These are phyloP conservation scores for Paramecium tetraurelia DNA, from an alignment of 73 alveolate species.

Conservation along the genomic window DNA sequence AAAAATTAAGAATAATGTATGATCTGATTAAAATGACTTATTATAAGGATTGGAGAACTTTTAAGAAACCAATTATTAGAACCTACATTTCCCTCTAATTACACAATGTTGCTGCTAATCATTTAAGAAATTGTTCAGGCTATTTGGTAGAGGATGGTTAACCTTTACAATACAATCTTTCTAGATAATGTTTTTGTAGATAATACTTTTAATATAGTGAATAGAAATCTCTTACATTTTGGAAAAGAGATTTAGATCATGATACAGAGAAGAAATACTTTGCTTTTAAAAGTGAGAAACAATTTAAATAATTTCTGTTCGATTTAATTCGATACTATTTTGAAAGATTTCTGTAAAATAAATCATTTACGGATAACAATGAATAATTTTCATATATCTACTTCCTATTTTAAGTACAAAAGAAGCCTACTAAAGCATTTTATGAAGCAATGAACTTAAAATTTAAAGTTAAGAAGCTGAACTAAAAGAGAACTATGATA, in stretches of 20 bases:
- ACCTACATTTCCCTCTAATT: neutral
- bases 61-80: neutral
- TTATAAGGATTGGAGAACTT: neutral
- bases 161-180: neutral
- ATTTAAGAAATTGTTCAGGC: neutral
- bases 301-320: neutral
- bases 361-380: neutral
- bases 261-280: neutral
- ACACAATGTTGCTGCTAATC: neutral
- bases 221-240: neutral
- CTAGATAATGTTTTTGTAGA: neutral
- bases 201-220: neutral
- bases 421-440: neutral
- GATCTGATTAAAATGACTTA: neutral
- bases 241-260: neutral
- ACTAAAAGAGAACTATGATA: neutral
- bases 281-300: neutral
- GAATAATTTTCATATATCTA: neutral
- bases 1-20: neutral
- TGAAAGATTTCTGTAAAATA: neutral
- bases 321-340: neutral
- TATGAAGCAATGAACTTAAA: neutral
- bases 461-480: neutral
- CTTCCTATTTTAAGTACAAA: neutral
- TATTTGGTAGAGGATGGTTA: neutral